Conservation (phyloP, 257 asterid species). For the Solanum raphanifolium region DNA sequence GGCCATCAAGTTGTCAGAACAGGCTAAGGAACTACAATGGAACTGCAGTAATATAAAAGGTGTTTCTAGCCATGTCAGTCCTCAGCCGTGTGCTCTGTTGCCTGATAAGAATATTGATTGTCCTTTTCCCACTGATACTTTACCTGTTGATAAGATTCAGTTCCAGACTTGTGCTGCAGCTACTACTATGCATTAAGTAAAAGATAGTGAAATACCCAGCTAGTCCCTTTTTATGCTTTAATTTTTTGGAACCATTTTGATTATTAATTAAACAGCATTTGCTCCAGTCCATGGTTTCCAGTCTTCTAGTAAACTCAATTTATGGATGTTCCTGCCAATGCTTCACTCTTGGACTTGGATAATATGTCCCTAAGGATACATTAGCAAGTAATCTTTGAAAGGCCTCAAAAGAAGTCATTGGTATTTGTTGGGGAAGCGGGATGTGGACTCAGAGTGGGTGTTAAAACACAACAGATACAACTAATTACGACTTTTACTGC, state of each 20-base stretch:
- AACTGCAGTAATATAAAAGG: slow-evolving; percentile 50
- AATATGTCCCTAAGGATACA: neutral
- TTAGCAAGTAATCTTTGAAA: neutral
- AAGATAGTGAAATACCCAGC: neutral
- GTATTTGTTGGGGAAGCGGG: neutral
- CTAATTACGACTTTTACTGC: neutral
- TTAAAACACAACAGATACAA: neutral
- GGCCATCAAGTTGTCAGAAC: slow-evolving; percentile 7
- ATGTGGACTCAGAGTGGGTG: neutral
- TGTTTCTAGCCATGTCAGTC: slow-evolving; percentile 33
- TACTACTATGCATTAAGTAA: neutral
- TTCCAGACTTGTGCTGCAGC: slow-evolving; percentile 29
- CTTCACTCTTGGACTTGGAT: neutral
- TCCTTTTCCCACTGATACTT: slow-evolving; percentile 32
- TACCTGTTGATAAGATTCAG: slow-evolving; percentile 42
- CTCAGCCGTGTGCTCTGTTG: slow-evolving; percentile 41
- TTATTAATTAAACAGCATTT: neutral
- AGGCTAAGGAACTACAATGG: slow-evolving; percentile 33
- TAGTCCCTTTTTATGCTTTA: neutral
- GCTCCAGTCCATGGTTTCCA: neutral
- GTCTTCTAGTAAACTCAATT: neutral
- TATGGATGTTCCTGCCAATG: neutral
- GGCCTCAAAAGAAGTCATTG: neutral
- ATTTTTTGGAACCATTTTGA: neutral
- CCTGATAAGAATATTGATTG: slow-evolving; percentile 26